Conservation (phyloP, 257 asterid species). For the Echium plantagineum region DNA sequence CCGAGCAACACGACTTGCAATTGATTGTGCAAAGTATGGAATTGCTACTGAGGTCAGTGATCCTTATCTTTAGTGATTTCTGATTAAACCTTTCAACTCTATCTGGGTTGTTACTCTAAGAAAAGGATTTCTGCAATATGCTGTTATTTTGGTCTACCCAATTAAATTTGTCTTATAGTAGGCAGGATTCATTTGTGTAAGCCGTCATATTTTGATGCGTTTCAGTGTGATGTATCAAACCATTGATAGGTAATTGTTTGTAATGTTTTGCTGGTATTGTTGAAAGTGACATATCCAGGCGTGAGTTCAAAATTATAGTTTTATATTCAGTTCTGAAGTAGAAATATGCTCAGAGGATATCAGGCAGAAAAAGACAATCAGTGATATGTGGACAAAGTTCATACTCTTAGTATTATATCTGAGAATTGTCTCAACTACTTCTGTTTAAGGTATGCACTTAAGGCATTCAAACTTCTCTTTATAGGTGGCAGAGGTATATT, state of each 20-base stretch:
- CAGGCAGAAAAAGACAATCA: neutral
- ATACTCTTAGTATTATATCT: neutral
- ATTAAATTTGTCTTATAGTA: neutral
- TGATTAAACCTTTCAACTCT: neutral
- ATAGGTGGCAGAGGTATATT: neutral
- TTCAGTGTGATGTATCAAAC: too few relatives aligned
- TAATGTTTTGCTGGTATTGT: too few relatives aligned
- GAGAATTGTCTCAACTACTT: neutral
- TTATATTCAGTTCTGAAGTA: neutral
- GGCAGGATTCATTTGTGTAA: too few relatives aligned
- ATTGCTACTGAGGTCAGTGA: conserved; percentile 70
- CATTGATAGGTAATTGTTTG: too few relatives aligned
- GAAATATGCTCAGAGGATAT: neutral
- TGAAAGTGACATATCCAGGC: too few relatives aligned
- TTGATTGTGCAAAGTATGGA: conserved; percentile 97
- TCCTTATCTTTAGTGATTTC: neutral
- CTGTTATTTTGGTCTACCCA: neutral
- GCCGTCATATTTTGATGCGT: too few relatives aligned
- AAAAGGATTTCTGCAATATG: too few relatives aligned
- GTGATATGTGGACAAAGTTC: neutral
- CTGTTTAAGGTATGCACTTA: neutral
- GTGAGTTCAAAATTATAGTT: neutral
- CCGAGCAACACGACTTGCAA: conserved; percentile 97
- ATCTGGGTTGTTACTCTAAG: neutral
- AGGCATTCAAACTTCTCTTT: neutral